Evolutionary conservation across 176 grass and related monocot species (phyloP).

Genomic region (Chrysopogon serrulatus): DNA sequence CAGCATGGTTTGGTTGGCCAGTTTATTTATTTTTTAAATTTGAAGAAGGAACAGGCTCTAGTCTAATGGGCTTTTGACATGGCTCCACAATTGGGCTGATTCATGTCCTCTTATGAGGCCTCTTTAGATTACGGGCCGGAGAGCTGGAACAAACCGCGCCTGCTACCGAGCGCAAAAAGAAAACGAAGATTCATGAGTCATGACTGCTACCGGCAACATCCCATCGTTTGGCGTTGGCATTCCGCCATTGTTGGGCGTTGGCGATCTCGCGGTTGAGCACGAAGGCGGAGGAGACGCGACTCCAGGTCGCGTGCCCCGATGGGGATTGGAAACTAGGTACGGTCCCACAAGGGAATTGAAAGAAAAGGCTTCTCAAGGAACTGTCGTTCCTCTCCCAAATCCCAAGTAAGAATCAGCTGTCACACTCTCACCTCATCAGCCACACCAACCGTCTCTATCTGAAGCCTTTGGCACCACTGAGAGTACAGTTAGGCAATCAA

Average conservation of each 20-base stretch:
- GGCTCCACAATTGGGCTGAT: neutral
- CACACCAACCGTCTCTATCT: too few species aligned
- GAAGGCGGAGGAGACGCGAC: too few species aligned
- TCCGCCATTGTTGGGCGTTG: neutral
- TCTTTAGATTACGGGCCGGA: too few species aligned
- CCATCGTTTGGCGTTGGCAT: too few species aligned
- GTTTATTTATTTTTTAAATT: neutral
- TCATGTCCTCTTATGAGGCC: too few species aligned
- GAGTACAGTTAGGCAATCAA: neutral
- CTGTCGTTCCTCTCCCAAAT: neutral
- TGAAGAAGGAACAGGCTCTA: too few species aligned
- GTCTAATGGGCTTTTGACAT: neutral
- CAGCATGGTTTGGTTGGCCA: neutral
- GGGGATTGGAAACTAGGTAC: neutral
- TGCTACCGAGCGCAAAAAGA: too few species aligned
- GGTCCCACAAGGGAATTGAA: neutral
- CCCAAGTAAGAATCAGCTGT: neutral
- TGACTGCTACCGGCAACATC: too few species aligned
- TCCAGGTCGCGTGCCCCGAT: neutral
- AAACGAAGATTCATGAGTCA: too few species aligned
- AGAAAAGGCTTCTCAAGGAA: neutral
- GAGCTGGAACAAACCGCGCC: too few species aligned
- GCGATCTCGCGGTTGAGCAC: neutral
- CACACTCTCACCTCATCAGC: too few species aligned
- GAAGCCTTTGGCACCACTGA: neutral